Percentiles rank a stretch among this genome's conserved stretches.
Conservation (phyloP, 306 rosid genomes). For the Hippophae tibetana region DNA sequence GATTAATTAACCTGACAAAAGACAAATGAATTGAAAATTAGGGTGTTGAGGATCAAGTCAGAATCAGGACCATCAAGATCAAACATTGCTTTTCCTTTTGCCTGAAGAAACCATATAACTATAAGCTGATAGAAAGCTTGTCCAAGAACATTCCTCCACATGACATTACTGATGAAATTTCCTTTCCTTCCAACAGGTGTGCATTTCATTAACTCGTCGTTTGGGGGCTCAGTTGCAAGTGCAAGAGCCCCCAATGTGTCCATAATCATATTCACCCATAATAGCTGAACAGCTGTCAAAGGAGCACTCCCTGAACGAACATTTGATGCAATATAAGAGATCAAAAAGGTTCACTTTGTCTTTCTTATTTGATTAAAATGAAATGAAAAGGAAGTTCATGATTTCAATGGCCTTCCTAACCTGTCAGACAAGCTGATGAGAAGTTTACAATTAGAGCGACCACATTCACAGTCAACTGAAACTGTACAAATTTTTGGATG, state of each 20-base stretch:
- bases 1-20: constrained; percentile 73
- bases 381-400: constrained; percentile 1
- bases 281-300: constrained; percentile 87
- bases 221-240: constrained; percentile 98
- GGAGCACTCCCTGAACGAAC: constrained; percentile 66
- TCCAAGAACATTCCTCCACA: constrained; percentile 97
- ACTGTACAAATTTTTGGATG: constrained; percentile 93
- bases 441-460: constrained; percentile 92
- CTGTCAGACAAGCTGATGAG: constrained; percentile 87
- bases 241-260: constrained; percentile 96
- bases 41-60: constrained; percentile 64
- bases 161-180: constrained; percentile 81
- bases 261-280: constrained; percentile 99
- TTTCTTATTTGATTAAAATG: neutral
- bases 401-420: constrained; percentile 30
- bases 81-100: constrained; percentile 58
- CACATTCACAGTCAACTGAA: constrained; percentile 87
- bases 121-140: constrained; percentile 76
- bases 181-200: constrained; percentile 83
- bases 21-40: constrained; percentile 82
- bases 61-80: constrained; percentile 49
- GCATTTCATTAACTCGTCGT: constrained; percentile 73
- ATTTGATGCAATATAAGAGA: constrained; percentile 19
- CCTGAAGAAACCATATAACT: constrained; percentile 78
- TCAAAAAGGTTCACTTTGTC: neutral